Evolutionary conservation across 495 filamentous ascomycete species (phyloP), one percentile per base, ranked within the genome.

Genomic region (Parachaetomium inaequale): DNA sequence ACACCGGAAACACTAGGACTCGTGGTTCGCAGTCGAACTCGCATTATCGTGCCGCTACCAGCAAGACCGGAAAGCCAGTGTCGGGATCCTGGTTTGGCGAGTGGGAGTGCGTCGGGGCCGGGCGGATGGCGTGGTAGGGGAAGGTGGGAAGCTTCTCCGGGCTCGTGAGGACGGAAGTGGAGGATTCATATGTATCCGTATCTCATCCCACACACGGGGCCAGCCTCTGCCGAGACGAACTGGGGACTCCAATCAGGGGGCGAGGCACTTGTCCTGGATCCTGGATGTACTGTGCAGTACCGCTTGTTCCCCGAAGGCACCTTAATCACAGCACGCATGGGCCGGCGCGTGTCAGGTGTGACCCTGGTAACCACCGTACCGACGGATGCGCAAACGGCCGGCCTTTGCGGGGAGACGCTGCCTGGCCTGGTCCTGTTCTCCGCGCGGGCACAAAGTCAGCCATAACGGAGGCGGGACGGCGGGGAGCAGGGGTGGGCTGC

Each of bases 151-250:
- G 70, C 62, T 53, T 62, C 58, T 66, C 66, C 64, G 52, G 45
- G 60, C 31, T 56, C 53, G 59, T 62, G 47, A 62, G 64, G 65
- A 57, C 66, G 68, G 70, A 63, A 70, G 59, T 40, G 67, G 64
- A 65, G 63, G 65, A 64, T 70, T 73, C 69, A 73, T 73, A 73
- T 32, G 49, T 31, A 31, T 68, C 62, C 19, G 49, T 31, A 31
- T 68, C 62, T 64, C 63, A 59, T 54, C 49, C 23, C 42, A 15
- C 59, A 64, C 58, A 56, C 59, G 62, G 66, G 62, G 49, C 49
- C 47, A 64, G 63, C 55, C 59, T 65, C 32, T 60, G 58, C 58
- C 58, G 49, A 60, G 26, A 21, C 7, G 47, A 36, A 29, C 46
- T 59, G 34, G 28, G 56, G 54, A 29, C 54, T 43, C 55, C 55